phyloP scores from a whole-genome alignment of 768 basidiomycete species.

The Amanita phalloides region DNA sequence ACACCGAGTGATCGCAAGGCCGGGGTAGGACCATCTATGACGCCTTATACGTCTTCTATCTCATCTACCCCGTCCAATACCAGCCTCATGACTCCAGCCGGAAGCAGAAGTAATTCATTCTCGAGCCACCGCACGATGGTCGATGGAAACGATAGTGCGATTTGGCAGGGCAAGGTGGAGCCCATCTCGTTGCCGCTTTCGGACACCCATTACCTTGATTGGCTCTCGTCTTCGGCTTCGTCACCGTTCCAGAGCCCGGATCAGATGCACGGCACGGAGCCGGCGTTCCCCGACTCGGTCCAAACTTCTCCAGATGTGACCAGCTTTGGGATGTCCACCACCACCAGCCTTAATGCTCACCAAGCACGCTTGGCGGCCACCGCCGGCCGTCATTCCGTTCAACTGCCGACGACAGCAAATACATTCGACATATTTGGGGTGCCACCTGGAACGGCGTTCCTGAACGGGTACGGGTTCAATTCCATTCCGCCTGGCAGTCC shows the following conservation, averaged over 20 bases:
- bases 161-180: conserved; percentile 4
- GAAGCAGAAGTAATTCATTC: conserved; percentile 2
- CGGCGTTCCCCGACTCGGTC: background rate
- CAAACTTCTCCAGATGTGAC: background rate
- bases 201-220: conserved; percentile 1
- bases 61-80: background rate
- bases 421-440: conserved; percentile 1
- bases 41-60: background rate
- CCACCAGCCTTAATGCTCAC: background rate
- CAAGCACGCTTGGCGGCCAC: background rate
- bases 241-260: conserved; percentile 4
- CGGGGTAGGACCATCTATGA: background rate
- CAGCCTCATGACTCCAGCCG: background rate
- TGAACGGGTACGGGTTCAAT: conserved; percentile 1
- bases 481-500: conserved; percentile 6
- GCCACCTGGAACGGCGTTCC: background rate
- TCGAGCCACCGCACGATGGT: background rate
- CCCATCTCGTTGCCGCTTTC: background rate
- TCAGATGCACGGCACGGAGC: background rate
- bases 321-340: background rate
- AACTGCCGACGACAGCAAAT: background rate
- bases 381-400: background rate
- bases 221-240: background rate
- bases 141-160: background rate
- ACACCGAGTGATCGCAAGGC: background rate